Evolutionary conservation across 108 stramenopile species (phyloP), one percentile per base, ranked within the genome.

Genomic region (Cyclotella atomus): DNA sequence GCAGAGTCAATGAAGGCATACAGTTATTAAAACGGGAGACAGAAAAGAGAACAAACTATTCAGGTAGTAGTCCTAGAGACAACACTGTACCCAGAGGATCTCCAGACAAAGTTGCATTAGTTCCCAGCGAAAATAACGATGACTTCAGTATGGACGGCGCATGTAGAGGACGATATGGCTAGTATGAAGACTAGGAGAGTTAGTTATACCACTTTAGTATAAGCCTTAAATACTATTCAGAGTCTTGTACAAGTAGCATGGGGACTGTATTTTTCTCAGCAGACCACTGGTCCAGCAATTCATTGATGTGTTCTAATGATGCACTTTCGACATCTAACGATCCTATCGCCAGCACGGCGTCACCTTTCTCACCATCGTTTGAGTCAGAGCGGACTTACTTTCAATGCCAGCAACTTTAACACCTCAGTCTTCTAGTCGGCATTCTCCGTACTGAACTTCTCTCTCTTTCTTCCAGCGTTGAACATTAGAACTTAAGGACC

Each of bases 1-100:
- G 62, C 23, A 83, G 83, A 57, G 80, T 75, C 5, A 86, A 86
- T 19, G 85, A 86, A 65, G 85, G 85, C 12, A 86, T 83, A 24
- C 80, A 71, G 49, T 53, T 86, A 34, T 63, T 86, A 52, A 70
- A 67, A 46, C 75, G 85, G 17, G 76, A 82, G 46, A 71, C 64
- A 2, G 81, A 82, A 32, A 71, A 59, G 49, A 61, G 52, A 47
- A 60, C 9, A 41, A 41, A 12, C 38, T 9, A 12, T 12, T 9
- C 38, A 41, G 38, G 12, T 7, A 41, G 38, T 41, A 41, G 12
- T 41, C n/a, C n/a, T 41, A 41, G 12, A 9, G 38, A 41, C 12
- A 41, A 12, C 38, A 9, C 38, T 9, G 12, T 7, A 7, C 38
- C 38, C 7, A 7, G 38, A 41, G 38, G 38, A 7, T 41, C 38